These are phyloP conservation scores for Letharia lupina DNA, from an alignment of 495 filamentous ascomycete genomes.

Conservation along the genomic window DNA sequence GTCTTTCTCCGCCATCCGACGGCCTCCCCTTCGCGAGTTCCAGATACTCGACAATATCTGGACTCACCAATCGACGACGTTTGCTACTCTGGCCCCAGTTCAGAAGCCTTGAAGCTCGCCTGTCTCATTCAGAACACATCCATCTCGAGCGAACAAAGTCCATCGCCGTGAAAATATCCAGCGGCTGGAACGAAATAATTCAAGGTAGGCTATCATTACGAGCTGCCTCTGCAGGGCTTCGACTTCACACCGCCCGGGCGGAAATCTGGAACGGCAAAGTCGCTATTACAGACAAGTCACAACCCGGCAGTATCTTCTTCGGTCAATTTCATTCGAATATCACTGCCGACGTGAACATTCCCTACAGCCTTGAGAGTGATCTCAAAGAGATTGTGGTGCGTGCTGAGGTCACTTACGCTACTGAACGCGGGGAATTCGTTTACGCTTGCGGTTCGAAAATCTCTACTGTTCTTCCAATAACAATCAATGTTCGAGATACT, in stretches of 20 bases:
- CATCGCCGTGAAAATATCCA: slow-evolving; percentile 62
- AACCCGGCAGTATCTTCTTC: slow-evolving; percentile 62
- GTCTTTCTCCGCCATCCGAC: slow-evolving; percentile 12
- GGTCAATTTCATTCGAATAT: slow-evolving; percentile 41
- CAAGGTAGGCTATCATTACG: slow-evolving; percentile 63
- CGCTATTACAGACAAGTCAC: slow-evolving; percentile 45
- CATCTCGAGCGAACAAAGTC: slow-evolving; percentile 69
- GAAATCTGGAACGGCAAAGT: slow-evolving; percentile 49
- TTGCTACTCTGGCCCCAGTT: slow-evolving; percentile 20
- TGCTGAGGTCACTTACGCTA: slow-evolving; percentile 70
- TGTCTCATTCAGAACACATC: slow-evolving; percentile 44
- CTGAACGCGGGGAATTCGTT: slow-evolving; percentile 60
- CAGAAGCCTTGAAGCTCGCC: slow-evolving; percentile 15
- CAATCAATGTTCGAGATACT: slow-evolving; percentile 92
- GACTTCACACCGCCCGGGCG: slow-evolving; percentile 68
- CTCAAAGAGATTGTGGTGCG: slow-evolving; percentile 62
- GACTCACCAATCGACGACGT: not conserved
- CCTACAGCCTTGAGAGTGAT: slow-evolving; percentile 78
- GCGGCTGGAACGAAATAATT: slow-evolving; percentile 68
- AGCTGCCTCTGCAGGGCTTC: slow-evolving; percentile 77
- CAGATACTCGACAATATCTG: not conserved
- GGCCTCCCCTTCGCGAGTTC: not conserved
- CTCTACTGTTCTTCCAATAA: slow-evolving; percentile 65
- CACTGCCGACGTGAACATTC: slow-evolving; percentile 54
- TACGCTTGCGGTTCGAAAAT: slow-evolving; percentile 57